Conservation (phyloP, 176 grass and related monocot genomes). For the Eragrostis curvula region DNA sequence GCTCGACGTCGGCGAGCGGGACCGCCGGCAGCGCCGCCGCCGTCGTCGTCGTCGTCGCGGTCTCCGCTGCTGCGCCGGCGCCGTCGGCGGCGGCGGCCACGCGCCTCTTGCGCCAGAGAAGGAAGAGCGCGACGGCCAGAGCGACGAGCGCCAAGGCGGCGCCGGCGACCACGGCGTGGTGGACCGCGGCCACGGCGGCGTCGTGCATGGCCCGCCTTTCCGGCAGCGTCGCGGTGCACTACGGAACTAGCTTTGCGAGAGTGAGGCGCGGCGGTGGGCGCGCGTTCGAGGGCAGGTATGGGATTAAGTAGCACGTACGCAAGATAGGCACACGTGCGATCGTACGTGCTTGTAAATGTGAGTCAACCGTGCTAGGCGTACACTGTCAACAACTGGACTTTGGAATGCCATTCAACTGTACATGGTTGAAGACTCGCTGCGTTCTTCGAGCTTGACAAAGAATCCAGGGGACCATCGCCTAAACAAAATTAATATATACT, state of each 20-base stretch:
- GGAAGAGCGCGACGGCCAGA: constrained; percentile 48
- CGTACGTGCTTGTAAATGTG: background rate
- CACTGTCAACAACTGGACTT: no score
- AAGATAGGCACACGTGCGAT: no score
- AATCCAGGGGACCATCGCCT: no score
- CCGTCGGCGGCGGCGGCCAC: background rate
- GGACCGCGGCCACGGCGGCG: constrained; percentile 23
- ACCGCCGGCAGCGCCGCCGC: constrained; percentile 26
- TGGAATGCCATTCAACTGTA: no score
- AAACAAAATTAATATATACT: no score
- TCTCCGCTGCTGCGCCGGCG: background rate
- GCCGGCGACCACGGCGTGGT: constrained; percentile 38
- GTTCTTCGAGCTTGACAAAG: no score
- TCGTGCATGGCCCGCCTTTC: constrained; percentile 36
- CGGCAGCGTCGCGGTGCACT: background rate
- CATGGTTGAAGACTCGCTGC: no score
- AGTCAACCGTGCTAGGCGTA: constrained; percentile 2
- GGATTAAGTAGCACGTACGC: constrained; percentile 33
- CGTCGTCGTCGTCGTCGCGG: background rate
- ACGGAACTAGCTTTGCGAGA: background rate
- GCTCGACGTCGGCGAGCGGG: constrained; percentile 57
- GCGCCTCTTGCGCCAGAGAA: constrained; percentile 50
- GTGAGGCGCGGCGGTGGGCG: background rate
- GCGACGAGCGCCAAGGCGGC: constrained; percentile 31
- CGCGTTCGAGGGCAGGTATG: constrained; percentile 6